Conservation (phyloP, 1,139 yeast species). For the Debaryomyces coudertii region DNA sequence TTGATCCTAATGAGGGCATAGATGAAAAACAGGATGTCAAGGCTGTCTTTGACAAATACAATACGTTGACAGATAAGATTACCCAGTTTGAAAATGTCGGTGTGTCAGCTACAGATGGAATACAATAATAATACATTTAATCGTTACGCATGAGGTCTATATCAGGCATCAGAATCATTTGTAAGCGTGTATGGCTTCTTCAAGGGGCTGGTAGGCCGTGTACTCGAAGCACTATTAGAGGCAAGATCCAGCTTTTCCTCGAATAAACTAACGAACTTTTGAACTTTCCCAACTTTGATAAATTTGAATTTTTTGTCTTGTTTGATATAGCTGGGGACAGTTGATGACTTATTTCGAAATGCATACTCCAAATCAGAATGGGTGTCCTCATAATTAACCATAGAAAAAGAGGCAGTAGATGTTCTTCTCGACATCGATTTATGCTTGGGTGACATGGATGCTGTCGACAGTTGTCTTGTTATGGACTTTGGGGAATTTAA, state of each 20-base stretch:
- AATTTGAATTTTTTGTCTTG: slow-evolving; percentile 49
- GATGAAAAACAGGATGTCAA: slow-evolving; percentile 28
- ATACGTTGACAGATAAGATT: slow-evolving; percentile 43
- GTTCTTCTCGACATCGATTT: slow-evolving; percentile 22
- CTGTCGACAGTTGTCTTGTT: slow-evolving; percentile 15
- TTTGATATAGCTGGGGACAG: slow-evolving; percentile 45
- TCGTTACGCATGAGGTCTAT: slow-evolving; percentile 11
- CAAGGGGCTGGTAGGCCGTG: slow-evolving; percentile 14
- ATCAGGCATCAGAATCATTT: neutral
- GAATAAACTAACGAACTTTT: slow-evolving; percentile 49
- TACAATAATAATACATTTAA: slow-evolving; percentile 9
- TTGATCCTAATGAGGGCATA: slow-evolving; percentile 20
- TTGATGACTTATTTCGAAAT: slow-evolving; percentile 30
- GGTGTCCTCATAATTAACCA: slow-evolving; percentile 25
- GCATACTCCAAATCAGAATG: slow-evolving; percentile 35
- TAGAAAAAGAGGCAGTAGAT: slow-evolving; percentile 26
- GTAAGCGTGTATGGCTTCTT: neutral
- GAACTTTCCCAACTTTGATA: slow-evolving; percentile 53
- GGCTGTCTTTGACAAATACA: slow-evolving; percentile 40
- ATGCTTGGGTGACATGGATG: slow-evolving; percentile 24
- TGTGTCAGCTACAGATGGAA: slow-evolving; percentile 4
- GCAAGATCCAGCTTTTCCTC: slow-evolving; percentile 40
- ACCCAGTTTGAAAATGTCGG: slow-evolving; percentile 18
- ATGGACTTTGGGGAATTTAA: slow-evolving; percentile 4
- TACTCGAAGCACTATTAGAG: slow-evolving; percentile 7